Evolutionary conservation across 768 basidiomycete genomes (phyloP), one percentile per base, ranked within the genome.

Genomic region (Pleurotus tuoliensis): DNA sequence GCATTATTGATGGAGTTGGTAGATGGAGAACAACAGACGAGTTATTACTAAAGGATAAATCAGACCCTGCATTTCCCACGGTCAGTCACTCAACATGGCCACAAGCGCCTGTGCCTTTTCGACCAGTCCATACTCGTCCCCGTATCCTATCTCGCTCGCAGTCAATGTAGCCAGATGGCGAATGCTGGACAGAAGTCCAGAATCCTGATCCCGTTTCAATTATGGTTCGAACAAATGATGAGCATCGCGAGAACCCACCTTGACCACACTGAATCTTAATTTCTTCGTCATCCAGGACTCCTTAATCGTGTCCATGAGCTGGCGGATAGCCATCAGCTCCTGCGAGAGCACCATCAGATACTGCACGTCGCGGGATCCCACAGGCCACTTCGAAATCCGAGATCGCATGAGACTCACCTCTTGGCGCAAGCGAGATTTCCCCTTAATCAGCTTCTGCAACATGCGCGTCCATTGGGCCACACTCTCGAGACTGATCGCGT

Each of bases 1-100:
- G 80, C 79, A 81, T 81, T 60, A 30, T 16, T 40, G 39, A 53
- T 53, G 51, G 34, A 25, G 24, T 40, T 15, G 30, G 30, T 9
- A 30, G 51, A 39, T 44, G 41, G 24, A 53, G 39, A 53, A 41
- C 12, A 53, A 53, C 38, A 41, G 22, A 40, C 20, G 15, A 51
- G n/a, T 25, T 25, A 53, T 53, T 53, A 50, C 48, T 50, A 50
- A 50, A 50, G 15, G 13, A 16, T 37, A 53, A 22, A 38, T 51
- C 30, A 39, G 30, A 39, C 37, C 51, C 51, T 53, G 24, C 5
- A 1, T 40, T 53, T 53, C 51, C 20, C 51, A 53, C 51, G 51
- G 8, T 53, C 48, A 50, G 11, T 34, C 18, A 18, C 51, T 25
- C 8, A 41, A 40, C 51, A 53, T 18, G 4, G 12, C 25, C 22